phyloP scores from a whole-genome alignment of 176 grass and related monocot species.

The Cenchrus americanus region DNA sequence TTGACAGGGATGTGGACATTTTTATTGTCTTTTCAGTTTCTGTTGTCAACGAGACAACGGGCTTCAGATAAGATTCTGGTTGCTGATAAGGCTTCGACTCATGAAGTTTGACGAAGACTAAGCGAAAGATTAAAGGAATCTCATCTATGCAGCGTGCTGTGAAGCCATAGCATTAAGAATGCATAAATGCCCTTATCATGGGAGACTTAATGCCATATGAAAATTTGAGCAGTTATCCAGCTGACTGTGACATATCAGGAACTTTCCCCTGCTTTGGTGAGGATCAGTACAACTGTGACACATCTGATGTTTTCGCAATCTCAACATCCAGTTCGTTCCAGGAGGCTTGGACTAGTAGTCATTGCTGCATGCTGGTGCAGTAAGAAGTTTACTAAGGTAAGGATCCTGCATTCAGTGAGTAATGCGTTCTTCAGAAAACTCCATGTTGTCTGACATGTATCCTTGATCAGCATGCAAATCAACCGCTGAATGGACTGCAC shows the following conservation, averaged over 20 bases:
- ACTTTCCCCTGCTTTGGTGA: neutral
- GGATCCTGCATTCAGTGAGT: too few relatives aligned
- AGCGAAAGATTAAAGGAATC: neutral
- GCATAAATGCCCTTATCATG: neutral
- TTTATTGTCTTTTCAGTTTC: neutral
- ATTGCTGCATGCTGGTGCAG: too few relatives aligned
- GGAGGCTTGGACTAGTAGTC: too few relatives aligned
- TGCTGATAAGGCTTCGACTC: neutral
- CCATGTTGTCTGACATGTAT: too few relatives aligned
- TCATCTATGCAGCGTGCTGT: neutral
- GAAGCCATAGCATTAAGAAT: neutral
- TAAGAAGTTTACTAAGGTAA: too few relatives aligned
- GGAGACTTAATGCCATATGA: neutral
- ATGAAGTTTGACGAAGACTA: neutral
- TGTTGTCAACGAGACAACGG: neutral
- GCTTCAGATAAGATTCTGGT: neutral
- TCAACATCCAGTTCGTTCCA: too few relatives aligned
- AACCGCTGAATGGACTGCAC: too few relatives aligned
- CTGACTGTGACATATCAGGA: neutral
- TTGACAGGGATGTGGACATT: neutral
- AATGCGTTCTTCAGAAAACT: too few relatives aligned
- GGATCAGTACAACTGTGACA: too few relatives aligned
- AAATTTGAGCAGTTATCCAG: neutral
- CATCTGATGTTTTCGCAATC: too few relatives aligned
- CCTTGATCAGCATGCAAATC: too few relatives aligned